Percentiles rank a stretch among this genome's conserved stretches.
Evolutionary conservation across 768 basidiomycete species (phyloP).

Genomic region (Boletales sp.): DNA sequence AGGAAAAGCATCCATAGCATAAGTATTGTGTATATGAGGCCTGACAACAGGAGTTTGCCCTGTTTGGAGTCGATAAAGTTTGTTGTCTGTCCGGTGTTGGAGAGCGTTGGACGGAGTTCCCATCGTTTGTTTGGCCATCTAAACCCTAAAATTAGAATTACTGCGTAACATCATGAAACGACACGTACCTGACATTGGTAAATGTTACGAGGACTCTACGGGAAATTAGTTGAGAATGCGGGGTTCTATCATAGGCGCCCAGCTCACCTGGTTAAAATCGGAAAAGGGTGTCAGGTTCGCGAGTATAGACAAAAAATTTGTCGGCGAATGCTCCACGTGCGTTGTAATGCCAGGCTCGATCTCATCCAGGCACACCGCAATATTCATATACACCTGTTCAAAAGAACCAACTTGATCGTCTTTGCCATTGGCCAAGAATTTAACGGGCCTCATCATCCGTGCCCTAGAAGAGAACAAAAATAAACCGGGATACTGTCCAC

Average conservation of each 20-base stretch:
- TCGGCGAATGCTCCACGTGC: conserved; percentile 92
- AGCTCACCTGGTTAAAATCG: conserved; percentile 92
- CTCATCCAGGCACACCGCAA: conserved; percentile 87
- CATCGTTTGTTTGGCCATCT: conserved; percentile 99
- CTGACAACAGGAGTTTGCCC: conserved; percentile 95
- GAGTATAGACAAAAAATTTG: conserved; percentile 93
- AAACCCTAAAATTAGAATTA: conserved; percentile 12
- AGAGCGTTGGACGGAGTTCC: conserved; percentile 94
- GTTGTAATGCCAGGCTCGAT: conserved; percentile 73
- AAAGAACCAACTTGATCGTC: conserved; percentile 93
- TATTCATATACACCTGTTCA: conserved; percentile 99
- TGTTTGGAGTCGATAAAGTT: conserved; percentile 92
- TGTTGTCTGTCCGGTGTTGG: conserved; percentile 94
- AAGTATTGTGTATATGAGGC: conserved; percentile 85
- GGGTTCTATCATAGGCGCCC: neutral
- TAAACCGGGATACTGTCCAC: conserved; percentile 95
- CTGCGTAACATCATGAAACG: neutral
- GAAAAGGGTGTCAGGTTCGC: conserved; percentile 99
- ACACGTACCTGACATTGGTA: conserved; percentile 82
- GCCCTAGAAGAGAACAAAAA: conserved; percentile 85
- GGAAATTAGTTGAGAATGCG: neutral
- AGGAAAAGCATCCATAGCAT: conserved; percentile 98
- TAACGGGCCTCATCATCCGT: conserved; percentile 98
- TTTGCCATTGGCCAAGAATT: conserved; percentile 79
- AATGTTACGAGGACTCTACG: conserved; percentile 82